These are phyloP conservation scores for Penicillium lividum DNA, from an alignment of 495 filamentous ascomycete genomes.

Conservation along the genomic window DNA sequence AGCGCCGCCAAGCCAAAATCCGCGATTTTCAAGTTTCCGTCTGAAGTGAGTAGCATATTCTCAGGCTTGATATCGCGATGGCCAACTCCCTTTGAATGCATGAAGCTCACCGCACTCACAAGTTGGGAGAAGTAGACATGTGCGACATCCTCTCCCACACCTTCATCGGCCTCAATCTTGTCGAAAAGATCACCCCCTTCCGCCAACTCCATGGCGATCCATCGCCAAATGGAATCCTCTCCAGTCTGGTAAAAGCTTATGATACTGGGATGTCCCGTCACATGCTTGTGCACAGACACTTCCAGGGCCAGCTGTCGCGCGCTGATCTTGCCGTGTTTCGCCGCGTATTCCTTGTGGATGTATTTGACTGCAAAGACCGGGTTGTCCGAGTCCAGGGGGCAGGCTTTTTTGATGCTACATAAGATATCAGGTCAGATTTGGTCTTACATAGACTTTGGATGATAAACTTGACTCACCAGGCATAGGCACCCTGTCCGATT, in stretches of 20 bases:
- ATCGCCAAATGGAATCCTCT: slow-evolving; percentile 87
- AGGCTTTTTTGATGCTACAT: slow-evolving; percentile 88
- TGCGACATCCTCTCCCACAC: slow-evolving; percentile 87
- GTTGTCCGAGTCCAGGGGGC: slow-evolving; percentile 62
- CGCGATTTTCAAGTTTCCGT: slow-evolving; percentile 90
- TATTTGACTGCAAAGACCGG: slow-evolving; percentile 97
- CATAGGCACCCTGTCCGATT: slow-evolving; percentile 94
- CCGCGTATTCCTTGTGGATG: slow-evolving; percentile 94
- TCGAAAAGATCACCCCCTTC: slow-evolving; percentile 97
- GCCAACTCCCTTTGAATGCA: slow-evolving; percentile 89
- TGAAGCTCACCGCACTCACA: slow-evolving; percentile 85
- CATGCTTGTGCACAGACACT: slow-evolving; percentile 80
- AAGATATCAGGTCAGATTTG: slow-evolving; percentile 12
- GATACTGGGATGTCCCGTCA: slow-evolving; percentile 87
- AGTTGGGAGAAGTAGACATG: slow-evolving; percentile 96
- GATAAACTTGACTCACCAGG: slow-evolving; percentile 64
- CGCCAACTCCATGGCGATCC: slow-evolving; percentile 98
- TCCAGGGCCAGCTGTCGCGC: slow-evolving; percentile 87
- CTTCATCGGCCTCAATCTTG: slow-evolving; percentile 97
- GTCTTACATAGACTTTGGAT: background rate
- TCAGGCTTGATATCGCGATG: slow-evolving; percentile 92
- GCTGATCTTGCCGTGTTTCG: slow-evolving; percentile 82
- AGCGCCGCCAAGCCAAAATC: slow-evolving; percentile 96
- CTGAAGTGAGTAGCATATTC: slow-evolving; percentile 79
- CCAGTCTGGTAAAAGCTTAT: slow-evolving; percentile 87